Evolutionary conservation across 2,329 filamentous ascomycete species (phyloP), one percentile per base, ranked within the genome.

Genomic region (Diplodia sapinea): DNA sequence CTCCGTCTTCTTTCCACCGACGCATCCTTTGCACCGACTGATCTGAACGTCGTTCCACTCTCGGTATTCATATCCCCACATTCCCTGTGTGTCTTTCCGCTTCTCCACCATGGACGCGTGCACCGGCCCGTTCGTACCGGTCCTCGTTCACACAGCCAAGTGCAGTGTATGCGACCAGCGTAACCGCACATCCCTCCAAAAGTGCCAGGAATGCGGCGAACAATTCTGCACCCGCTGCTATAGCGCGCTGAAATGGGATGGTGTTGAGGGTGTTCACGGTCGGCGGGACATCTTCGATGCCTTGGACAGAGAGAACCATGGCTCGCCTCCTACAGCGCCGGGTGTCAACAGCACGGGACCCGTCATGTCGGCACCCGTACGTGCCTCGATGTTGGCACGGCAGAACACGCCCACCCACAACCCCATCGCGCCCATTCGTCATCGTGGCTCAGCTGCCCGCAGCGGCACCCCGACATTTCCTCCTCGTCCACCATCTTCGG

Each of bases 131-230:
- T 74, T 77, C 65, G 65, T 31, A 0, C 61, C 64, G 11, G 69
- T 79, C 31, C 70, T 50, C 0, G 74, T 78, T 8, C 77, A 77
- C 55, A 79, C 77, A 0, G 76, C 77, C n/a, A 79, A 79, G 63
- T 79, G 77, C 62, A 74, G 75, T 2, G 72, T 72, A 17, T 79
- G 77, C 69, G 76, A 79, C 57, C 57, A 70, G 51, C 74, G 77
- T 15, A 79, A 78, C 52, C 72, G 68, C 52, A 71, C 70, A 12
- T 71, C 67, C 1, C 75, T 79, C 73, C 70, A 72, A 2, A 75
- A 76, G 23, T 79, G 77, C 54, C 73, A 72, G 2, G 74, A 73
- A 6, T 79, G 77, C 65, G 76, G 74, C 3, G 78, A 74, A 47
- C 74, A 78, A 50, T 70, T 78, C 6, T 79, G 77, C 57, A 68